Percentiles rank a stretch among this genome's conserved stretches.
Conservation (phyloP, 768 basidiomycete genomes). For the Tylopilus felleus region DNA sequence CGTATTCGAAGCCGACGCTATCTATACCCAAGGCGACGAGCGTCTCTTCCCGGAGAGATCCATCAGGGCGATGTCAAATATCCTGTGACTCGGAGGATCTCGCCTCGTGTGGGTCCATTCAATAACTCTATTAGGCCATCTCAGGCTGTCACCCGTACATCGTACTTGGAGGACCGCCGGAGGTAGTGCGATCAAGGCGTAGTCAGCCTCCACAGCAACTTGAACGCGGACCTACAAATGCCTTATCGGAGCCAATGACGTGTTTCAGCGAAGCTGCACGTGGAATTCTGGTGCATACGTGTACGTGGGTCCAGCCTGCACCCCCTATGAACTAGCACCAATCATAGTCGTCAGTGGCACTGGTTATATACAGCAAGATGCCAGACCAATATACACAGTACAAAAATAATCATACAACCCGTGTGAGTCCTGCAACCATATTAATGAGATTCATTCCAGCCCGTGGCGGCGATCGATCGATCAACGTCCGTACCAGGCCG, state of each 20-base stretch:
- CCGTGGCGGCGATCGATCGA: background rate
- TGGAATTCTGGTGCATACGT: background rate
- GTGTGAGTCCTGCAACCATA: background rate
- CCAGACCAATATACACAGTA: slow-evolving; percentile 3
- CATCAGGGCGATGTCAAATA: slow-evolving; percentile 7
- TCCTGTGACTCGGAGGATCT: slow-evolving; percentile 14
- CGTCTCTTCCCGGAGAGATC: slow-evolving; percentile 18
- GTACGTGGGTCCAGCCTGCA: background rate
- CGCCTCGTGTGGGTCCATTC: slow-evolving; percentile 3
- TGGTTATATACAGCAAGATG: slow-evolving; percentile 13
- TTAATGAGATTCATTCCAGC: background rate
- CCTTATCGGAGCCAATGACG: slow-evolving; percentile 7
- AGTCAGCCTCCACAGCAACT: slow-evolving; percentile 16
- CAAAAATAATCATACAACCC: background rate
- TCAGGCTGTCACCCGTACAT: too few species aligned
- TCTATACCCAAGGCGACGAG: slow-evolving; percentile 17
- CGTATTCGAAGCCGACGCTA: slow-evolving; percentile 6
- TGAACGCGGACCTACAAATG: slow-evolving; percentile 19
- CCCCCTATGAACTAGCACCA: background rate
- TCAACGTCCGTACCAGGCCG: background rate
- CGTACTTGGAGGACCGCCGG: too few species aligned
- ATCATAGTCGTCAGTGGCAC: background rate
- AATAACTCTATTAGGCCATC: background rate
- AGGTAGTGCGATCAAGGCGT: slow-evolving; percentile 6
- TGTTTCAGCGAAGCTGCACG: slow-evolving; percentile 7